Evolutionary conservation across 495 filamentous ascomycete genomes (phyloP), one percentile per base, ranked within the genome.

Genomic region (Xylaria nigripes): DNA sequence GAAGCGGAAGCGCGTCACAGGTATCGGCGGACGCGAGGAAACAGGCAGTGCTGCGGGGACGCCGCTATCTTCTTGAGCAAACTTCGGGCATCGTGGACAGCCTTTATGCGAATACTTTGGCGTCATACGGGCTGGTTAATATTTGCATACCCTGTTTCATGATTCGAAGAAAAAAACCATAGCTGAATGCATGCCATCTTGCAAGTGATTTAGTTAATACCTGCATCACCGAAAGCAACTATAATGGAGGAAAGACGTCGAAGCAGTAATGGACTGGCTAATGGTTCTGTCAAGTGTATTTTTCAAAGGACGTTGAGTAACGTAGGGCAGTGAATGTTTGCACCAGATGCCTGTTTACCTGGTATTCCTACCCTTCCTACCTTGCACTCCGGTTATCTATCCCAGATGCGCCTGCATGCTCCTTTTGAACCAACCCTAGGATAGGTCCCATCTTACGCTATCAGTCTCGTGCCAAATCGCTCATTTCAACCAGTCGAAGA

Each of bases 1-100:
- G 71, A 73, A 71, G 63, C 86, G 81, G 77, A 53, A 61, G 38
- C 51, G 66, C 10, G 61, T 64, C 38, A 72, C 72, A 41, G 72
- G 70, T 6, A 41, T 55, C 15, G 38, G 59, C 0, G 54, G 56
- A 0, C 57, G 64, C n/a, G 64, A 67, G 54, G 73, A 72, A 23
- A 74, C 71, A n/a, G 70, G 67, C 1, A 73, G 73, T 55, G 67
- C 65, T 0, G 54, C 66, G 19, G 72, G 67, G 22, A 74, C 73
- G n/a, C 73, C 71, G 7, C 62, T 48, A 24, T 59, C 59, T 21
- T 25, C 27, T 2, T 54, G 45, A 50, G 44, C 24, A 19, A 5
- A 27, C n/a, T 13, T n/a, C 10, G 12, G 27, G 22, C 3, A 48
- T 18, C 3, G 43, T 15, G 2, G 21, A 24, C n/a, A 24, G 36